Conservation (phyloP, 768 basidiomycete species). For the Trametes cingulata region DNA sequence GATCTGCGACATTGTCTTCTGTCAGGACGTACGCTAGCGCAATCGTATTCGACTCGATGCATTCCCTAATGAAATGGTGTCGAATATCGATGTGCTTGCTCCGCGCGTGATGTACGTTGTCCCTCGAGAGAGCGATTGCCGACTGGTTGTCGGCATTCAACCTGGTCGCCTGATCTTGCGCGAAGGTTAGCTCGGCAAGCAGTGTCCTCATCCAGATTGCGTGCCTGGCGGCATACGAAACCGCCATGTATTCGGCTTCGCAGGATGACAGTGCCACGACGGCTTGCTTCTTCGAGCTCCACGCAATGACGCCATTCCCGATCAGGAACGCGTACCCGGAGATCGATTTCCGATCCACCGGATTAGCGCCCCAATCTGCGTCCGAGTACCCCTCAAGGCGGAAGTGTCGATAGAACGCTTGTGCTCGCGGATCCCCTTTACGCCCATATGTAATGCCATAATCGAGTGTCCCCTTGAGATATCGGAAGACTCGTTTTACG, state of each 20-base stretch:
- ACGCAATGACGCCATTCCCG: constrained; percentile 30
- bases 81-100: constrained; percentile 34
- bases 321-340: constrained; percentile 34
- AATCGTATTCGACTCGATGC: constrained; percentile 28
- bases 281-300: constrained; percentile 34
- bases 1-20: constrained; percentile 37
- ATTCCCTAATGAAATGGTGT: constrained; percentile 37
- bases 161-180: background rate
- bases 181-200: constrained; percentile 28
- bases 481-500: constrained; percentile 31
- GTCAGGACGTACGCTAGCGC: constrained; percentile 34
- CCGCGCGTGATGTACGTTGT: constrained; percentile 3
- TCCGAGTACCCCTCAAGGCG: constrained; percentile 29
- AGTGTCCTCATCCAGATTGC: constrained; percentile 34
- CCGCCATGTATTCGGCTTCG: constrained; percentile 41
- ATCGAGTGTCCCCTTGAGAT: constrained; percentile 35
- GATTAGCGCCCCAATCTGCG: constrained; percentile 36
- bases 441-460: background rate
- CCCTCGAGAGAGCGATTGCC: constrained; percentile 8
- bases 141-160: constrained; percentile 1
- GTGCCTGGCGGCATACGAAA: constrained; percentile 31
- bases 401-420: background rate
- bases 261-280: constrained; percentile 35
- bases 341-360: constrained; percentile 23
- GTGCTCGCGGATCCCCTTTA: background rate